Evolutionary conservation across 306 rosid species (phyloP).

Genomic region (Acacia melanoxylon): DNA sequence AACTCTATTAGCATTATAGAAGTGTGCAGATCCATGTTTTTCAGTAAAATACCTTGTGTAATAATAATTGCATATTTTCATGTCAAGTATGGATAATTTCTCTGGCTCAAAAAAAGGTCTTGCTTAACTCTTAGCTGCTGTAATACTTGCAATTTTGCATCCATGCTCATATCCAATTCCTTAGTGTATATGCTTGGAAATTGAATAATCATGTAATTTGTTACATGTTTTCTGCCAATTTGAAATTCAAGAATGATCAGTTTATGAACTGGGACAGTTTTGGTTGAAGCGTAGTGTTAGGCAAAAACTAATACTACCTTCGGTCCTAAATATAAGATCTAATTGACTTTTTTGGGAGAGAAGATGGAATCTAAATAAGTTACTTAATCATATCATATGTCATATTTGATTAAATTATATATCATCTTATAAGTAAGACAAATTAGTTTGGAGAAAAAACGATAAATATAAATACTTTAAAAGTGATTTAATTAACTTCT

Average conservation of each 20-base stretch:
- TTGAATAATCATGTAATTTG: background rate
- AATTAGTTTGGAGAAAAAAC: too few relatives aligned
- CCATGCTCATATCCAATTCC: slow-evolving; percentile 7
- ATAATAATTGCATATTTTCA: slow-evolving; percentile 11
- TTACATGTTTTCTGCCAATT: background rate
- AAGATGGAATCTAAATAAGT: too few relatives aligned
- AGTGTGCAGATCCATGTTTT: slow-evolving; percentile 1
- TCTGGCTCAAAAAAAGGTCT: background rate
- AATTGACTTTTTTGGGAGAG: too few relatives aligned
- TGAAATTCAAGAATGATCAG: slow-evolving; percentile 25
- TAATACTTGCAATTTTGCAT: background rate
- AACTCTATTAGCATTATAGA: background rate
- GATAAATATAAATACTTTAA: too few relatives aligned
- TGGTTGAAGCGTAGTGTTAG: background rate
- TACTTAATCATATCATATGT: too few relatives aligned
- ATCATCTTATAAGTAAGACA: too few relatives aligned
- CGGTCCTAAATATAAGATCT: too few relatives aligned
- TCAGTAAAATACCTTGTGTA: background rate
- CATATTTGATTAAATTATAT: too few relatives aligned
- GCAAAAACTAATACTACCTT: background rate
- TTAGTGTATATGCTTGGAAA: slow-evolving; percentile 8
- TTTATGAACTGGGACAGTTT: background rate
- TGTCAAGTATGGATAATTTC: slow-evolving; percentile 13
- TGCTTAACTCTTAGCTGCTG: background rate
- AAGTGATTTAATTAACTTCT: too few relatives aligned